Base-by-base conservation (phyloP, 78 protist genomes). In the Protostelium mycophagum region DNA sequence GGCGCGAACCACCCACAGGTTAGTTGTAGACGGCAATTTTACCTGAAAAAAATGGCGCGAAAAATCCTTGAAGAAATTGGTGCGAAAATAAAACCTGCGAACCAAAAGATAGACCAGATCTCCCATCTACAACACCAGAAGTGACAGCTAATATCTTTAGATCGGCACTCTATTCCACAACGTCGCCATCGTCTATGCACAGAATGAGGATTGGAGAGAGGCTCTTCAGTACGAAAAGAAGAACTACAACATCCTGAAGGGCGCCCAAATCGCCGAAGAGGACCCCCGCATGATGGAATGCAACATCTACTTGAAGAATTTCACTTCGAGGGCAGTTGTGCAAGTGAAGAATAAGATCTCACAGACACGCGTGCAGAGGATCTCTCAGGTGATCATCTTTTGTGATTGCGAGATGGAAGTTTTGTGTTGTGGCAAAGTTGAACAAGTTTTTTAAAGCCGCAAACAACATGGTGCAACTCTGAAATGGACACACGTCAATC, bases 181-280 rank as follows among this genome's bases (percentile, higher is more conserved):
- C n/a, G 88, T 92, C 36, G 84, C 94, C 0, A 31, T 38, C 28
- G 28, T n/a, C 63, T 92, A 83, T 34, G 84, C 88, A 23, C 37
- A 89, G 16, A 1, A 63, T 34, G 34, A 38, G 0, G 38, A 87
- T 83, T 87, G 37, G 34, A 37, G 85, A 0, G 85, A 90, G 9
- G 86, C 93, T 38, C 39, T 89, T 1, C 35, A 28, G 1, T 38
- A 88, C 35, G 84, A 90, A 34, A 87, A 85, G 34, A 29, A 88
- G 37, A 28, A 91, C n/a, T 38, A 31, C 31, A 38, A 9, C 28
- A 93, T 93, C 63, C 38, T 93, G 28, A 86, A 84, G 28, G 87
- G 37, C 73, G 31, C 16, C 31, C 73, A 51, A 16, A 51, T 16
- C 16, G 31, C 73, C 5, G 73, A 51, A 16, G 73, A 51, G 31